Base-by-base conservation (phyloP, 2,329 filamentous ascomycete genomes). In the Metarhizium sp. region DNA sequence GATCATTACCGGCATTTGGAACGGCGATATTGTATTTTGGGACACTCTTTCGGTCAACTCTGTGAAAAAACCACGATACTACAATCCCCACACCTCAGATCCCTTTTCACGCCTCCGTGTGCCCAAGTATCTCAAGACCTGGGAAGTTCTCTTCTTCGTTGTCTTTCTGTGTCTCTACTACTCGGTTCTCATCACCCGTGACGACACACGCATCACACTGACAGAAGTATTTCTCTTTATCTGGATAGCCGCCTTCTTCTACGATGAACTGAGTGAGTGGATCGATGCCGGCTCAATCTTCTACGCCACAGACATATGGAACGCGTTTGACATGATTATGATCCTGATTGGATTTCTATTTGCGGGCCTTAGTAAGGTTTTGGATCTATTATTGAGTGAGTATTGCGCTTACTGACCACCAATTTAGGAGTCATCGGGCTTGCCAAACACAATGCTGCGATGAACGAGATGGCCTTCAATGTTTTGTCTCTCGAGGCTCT, bases 21-120 rank as follows among this genome's bases (percentile, higher is more conserved):
- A 85, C 59, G 90, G 90, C 49, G 86, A 92, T 60, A 90, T 95
- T 58, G 81, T 92, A 42, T 94, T 95, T 68, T 95, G 90, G 90
- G 86, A 91, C 58, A 82, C 78, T 6, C 74, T 95, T n/a, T 86
- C 82, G 8, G 79, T 89, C 8, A 75, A 87, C 63, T 84, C 88
- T 0, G 80, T 78, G 56, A 95, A 95, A 70, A 83, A 84, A 63
- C 86, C 90, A 1, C 84, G 86, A 25, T 82, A 88, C 60, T 95
- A 94, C 71, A 88, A 88, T 66, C 73, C 73, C 29, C 75, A 73
- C 59, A 81, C 78, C 14, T 78, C 85, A 32, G 88, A 92, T 64
- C 85, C 85, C 2, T 91, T 88, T 68, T 89, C 86, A 50, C 81
- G 90, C 29, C 69, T 80, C n/a, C 72, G 90, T 18, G 90, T 95